phyloP scores from a whole-genome alignment of 371 early-diverging fungal species.

The Parasitella parasitica region DNA sequence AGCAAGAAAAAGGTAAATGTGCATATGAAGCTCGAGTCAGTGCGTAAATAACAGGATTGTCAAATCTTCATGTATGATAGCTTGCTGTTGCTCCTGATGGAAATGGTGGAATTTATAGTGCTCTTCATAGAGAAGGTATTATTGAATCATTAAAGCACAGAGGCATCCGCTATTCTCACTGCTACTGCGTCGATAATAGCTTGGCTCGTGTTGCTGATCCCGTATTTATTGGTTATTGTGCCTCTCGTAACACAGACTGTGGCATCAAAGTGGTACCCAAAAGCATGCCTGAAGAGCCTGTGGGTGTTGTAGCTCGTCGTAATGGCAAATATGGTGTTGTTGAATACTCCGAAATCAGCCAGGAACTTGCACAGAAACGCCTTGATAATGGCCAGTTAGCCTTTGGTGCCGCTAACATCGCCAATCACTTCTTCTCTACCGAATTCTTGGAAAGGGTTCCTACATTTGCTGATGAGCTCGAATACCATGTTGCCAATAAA shows the following conservation, averaged over 20 bases:
- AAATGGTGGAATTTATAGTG: conserved; percentile 78
- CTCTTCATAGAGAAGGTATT: conserved; percentile 62
- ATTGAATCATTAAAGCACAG: conserved; percentile 57
- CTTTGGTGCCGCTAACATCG: conserved; percentile 95
- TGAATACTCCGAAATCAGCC: conserved; percentile 92
- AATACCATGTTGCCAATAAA: conserved; percentile 95
- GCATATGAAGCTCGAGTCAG: neutral
- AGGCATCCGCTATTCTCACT: conserved; percentile 75
- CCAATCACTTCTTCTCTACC: conserved; percentile 95
- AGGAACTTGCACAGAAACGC: conserved; percentile 66
- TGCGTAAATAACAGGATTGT: no score
- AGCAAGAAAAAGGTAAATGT: conserved; percentile 1
- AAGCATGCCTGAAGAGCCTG: conserved; percentile 72
- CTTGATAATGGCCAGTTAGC: conserved; percentile 67
- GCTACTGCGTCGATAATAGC: conserved; percentile 95
- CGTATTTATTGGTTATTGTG: conserved; percentile 80
- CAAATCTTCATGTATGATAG: conserved; percentile 2
- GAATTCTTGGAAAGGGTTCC: conserved; percentile 85
- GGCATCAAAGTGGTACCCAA: conserved; percentile 73
- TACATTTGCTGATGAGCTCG: conserved; percentile 77
- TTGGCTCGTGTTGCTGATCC: conserved; percentile 94
- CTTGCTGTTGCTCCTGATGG: conserved; percentile 74
- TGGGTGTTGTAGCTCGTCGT: conserved; percentile 90
- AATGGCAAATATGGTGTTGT: conserved; percentile 83
- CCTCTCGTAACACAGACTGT: conserved; percentile 49